Base-by-base conservation (phyloP, 352 stramenopile species). In the Phytophthora foliorum region DNA sequence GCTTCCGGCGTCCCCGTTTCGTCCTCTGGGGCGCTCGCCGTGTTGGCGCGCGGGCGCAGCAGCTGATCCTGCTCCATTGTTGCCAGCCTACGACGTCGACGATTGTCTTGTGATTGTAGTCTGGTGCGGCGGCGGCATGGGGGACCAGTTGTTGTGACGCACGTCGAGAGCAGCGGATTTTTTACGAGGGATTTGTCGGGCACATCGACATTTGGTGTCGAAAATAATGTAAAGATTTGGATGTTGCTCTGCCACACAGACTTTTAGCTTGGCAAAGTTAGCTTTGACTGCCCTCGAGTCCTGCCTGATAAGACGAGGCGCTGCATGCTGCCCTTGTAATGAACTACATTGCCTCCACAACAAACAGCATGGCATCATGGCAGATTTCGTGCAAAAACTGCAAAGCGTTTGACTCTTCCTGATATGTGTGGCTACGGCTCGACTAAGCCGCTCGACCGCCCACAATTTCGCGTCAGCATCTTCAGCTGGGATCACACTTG, bases 21-120 rank as follows among this genome's bases (percentile, higher is more conserved):
- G 0, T 41, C 0, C 32, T 54, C 39, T 16, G 54, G n/a, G 6
- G 27, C 19, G 24, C 21, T 53, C 27, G 51, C 34, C n/a, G 50
- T 71, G 25, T 41, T 71, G 13, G 58, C 17, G 4, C 69, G 69
- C 42, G 65, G 58, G 24, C 65, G 64, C 21, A 73, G 63, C 44
- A 72, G 36, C 56, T 32, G 39, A 1, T 68, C 45, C 42, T 66
- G 45, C 58, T 69, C 57, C 68, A 72, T 75, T 14, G 19, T 32
- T 60, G 44, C 24, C 52, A 22, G 32, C 4, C n/a, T 8, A 44
- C n/a, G 17, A n/a, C 29, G 49, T 22, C 9, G 60, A 45, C 52
- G 53, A 69, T 69, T 57, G 44, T 45, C 32, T 57, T 65, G 11
- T 68, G 53, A 41, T 42, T 32, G 53, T 36, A 29, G 54, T 63